These are phyloP conservation scores for Hibiscus tridactylites DNA, from an alignment of 345 rosid species.

Conservation along the genomic window DNA sequence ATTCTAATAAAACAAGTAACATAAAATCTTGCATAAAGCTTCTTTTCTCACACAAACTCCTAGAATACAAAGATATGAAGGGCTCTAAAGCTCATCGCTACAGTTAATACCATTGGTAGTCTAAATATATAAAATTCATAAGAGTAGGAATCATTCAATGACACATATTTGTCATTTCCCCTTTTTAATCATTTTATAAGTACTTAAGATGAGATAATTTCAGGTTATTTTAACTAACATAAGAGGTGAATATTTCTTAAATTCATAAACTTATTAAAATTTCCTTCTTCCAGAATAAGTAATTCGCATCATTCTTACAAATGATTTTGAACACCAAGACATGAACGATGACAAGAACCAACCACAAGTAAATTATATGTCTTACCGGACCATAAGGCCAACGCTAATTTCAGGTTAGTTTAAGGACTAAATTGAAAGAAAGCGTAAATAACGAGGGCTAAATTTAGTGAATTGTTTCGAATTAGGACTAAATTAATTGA, in stretches of 20 bases:
- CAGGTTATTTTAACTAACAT: too few relatives aligned
- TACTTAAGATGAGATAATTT: not conserved
- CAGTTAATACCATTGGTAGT: not conserved
- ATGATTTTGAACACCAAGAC: slow-evolving; percentile 19
- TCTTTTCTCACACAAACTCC: not conserved
- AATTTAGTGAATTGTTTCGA: too few relatives aligned
- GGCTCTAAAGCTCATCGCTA: not conserved
- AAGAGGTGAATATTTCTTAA: too few relatives aligned
- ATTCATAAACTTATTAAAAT: not conserved
- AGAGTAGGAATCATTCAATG: not conserved
- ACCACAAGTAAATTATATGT: slow-evolving; percentile 7
- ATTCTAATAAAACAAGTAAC: not conserved
- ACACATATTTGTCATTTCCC: not conserved
- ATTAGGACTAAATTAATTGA: too few relatives aligned
- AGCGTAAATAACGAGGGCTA: too few relatives aligned
- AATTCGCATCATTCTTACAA: not conserved
- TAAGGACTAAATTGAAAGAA: too few relatives aligned
- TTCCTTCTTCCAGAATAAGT: not conserved
- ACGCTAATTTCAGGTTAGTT: slow-evolving; percentile 14
- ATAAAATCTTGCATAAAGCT: not conserved
- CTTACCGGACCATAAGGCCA: slow-evolving; percentile 99
- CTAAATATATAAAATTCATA: not conserved
- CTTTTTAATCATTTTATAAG: not conserved
- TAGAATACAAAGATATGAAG: not conserved
- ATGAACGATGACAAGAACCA: slow-evolving; percentile 12